Conservation (phyloP, 768 basidiomycete species). For the Leccinum imitatum region DNA sequence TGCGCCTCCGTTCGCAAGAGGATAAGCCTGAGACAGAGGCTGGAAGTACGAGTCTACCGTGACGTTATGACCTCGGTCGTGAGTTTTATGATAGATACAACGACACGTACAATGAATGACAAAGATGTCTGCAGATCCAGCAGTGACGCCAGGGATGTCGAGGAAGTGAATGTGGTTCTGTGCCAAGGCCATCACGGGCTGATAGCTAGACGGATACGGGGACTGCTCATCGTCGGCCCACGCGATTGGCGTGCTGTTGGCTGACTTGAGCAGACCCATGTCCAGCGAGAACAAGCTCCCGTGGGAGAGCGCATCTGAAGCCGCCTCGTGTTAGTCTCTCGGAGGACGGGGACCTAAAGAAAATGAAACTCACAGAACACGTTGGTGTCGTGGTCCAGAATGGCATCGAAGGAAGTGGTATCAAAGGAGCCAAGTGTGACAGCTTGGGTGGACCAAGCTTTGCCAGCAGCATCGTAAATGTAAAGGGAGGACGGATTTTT, state of each 20-base stretch:
- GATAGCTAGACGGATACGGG: slow-evolving; percentile 57
- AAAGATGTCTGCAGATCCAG: slow-evolving; percentile 75
- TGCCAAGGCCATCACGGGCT: slow-evolving; percentile 77
- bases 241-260: slow-evolving; percentile 52
- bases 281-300: slow-evolving; percentile 68
- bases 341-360: not conserved
- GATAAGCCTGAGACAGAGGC: slow-evolving; percentile 60
- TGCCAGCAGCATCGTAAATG: slow-evolving; percentile 73
- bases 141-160: slow-evolving; percentile 60
- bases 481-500: slow-evolving; percentile 68
- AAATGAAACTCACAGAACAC: slow-evolving; percentile 59
- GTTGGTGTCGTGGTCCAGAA: slow-evolving; percentile 95
- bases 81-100: not conserved
- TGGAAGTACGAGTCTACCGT: slow-evolving; percentile 75
- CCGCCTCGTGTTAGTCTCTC: slow-evolving; percentile 8
- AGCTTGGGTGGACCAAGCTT: slow-evolving; percentile 78
- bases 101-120: slow-evolving; percentile 80
- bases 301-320: slow-evolving; percentile 65
- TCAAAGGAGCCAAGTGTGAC: slow-evolving; percentile 57
- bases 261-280: slow-evolving; percentile 62
- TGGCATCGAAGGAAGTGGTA: slow-evolving; percentile 59
- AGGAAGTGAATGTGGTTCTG: slow-evolving; percentile 88
- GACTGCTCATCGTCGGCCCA: slow-evolving; percentile 66
- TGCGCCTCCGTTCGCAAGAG: slow-evolving; percentile 40
- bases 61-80: not conserved